Evolutionary conservation across 306 rosid genomes (phyloP).

Genomic region (Sicyos edulis): DNA sequence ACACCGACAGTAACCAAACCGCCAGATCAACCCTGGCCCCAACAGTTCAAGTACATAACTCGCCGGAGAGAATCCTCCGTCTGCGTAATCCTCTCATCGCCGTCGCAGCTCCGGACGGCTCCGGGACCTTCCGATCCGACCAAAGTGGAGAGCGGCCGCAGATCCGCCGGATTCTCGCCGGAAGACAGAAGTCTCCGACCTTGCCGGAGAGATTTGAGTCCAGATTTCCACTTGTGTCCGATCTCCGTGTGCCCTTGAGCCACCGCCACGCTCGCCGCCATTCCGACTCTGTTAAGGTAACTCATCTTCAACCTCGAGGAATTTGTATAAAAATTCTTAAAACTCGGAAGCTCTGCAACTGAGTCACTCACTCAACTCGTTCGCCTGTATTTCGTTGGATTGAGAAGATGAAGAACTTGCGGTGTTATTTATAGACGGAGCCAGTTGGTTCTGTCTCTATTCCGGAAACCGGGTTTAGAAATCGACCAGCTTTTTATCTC

Average conservation of each 20-base stretch:
- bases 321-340: no score
- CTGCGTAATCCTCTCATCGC: conserved; percentile 30
- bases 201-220: conserved; percentile 47
- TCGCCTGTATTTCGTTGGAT: background rate
- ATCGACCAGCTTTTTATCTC: background rate
- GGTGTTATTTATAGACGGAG: background rate
- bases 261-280: conserved; percentile 73
- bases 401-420: background rate
- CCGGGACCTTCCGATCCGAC: conserved; percentile 36
- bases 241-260: conserved; percentile 64
- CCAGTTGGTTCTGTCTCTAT: background rate
- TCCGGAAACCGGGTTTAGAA: background rate
- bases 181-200: conserved; percentile 34
- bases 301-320: conserved; percentile 30
- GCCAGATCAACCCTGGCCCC: conserved; percentile 72
- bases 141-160: conserved; percentile 33
- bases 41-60: conserved; percentile 90
- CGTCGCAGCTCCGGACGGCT: conserved; percentile 30
- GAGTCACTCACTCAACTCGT: background rate
- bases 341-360: no score
- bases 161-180: conserved; percentile 29
- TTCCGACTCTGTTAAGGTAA: conserved; percentile 50
- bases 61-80: conserved; percentile 67
- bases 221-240: conserved; percentile 45
- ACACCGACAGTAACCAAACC: background rate